Evolutionary conservation across 345 rosid genomes (phyloP).

Genomic region (rapeseed (Brassica napus)): DNA sequence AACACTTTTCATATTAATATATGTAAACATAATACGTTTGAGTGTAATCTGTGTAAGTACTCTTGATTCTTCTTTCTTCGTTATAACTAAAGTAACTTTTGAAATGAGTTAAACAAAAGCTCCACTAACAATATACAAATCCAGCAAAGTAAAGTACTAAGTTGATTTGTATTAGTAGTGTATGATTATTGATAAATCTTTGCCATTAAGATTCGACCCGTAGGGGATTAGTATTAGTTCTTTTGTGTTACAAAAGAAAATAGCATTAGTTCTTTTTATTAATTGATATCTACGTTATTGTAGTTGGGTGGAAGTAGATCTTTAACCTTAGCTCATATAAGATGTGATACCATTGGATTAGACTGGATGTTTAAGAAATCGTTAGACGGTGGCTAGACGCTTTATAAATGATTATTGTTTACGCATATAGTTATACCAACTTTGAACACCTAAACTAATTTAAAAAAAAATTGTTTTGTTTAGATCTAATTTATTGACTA

Average conservation of each 20-base stretch:
- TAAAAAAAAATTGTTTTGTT: background rate
- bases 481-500: background rate
- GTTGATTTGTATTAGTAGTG: background rate
- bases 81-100: background rate
- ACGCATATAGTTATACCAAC: background rate
- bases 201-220: background rate
- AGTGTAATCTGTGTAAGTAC: constrained; percentile 11
- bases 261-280: no score
- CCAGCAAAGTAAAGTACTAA: background rate
- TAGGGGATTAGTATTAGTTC: background rate
- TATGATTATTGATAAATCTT: background rate
- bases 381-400: no score
- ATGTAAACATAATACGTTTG: constrained; percentile 6
- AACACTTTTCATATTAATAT: constrained; percentile 4
- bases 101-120: background rate
- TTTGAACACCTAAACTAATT: no score
- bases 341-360: background rate
- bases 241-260: no score
- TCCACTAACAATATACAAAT: background rate
- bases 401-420: background rate
- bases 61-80: constrained; percentile 6
- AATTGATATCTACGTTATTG: constrained; percentile 3
- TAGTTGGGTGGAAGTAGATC: constrained; percentile 12
- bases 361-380: background rate
- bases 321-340: background rate